Percentiles rank a stretch among this genome's conserved stretches.
phyloP scores from a whole-genome alignment of 192 early-diverging fungal species.

The Coemansia sp. region DNA sequence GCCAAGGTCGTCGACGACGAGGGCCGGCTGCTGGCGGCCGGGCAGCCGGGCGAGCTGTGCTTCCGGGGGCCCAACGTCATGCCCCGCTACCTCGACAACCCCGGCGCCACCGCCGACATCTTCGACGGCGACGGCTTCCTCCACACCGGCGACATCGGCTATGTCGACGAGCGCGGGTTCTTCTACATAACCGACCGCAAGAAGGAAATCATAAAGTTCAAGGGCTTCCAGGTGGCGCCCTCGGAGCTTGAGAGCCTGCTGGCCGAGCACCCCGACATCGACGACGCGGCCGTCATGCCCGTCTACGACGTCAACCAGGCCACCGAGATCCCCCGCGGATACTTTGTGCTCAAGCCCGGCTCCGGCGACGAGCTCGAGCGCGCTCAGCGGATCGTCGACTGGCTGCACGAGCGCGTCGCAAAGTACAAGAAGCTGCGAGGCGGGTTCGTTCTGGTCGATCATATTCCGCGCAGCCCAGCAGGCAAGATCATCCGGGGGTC shows the following conservation, averaged over 20 bases:
- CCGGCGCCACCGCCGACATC: slow-evolving; percentile 66
- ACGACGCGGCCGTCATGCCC: slow-evolving; percentile 69
- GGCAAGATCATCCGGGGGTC: slow-evolving; percentile 82
- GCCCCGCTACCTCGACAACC: slow-evolving; percentile 82
- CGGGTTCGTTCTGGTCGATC: slow-evolving; percentile 67
- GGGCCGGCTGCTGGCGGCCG: slow-evolving; percentile 56
- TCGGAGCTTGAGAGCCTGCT: slow-evolving; percentile 81
- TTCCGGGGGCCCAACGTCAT: slow-evolving; percentile 86
- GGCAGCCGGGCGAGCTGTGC: slow-evolving; percentile 78
- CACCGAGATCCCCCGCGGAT: slow-evolving; percentile 77
- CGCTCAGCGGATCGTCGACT: slow-evolving; percentile 53
- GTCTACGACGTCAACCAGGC: slow-evolving; percentile 62
- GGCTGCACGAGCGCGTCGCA: slow-evolving; percentile 63
- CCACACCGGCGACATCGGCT: slow-evolving; percentile 80
- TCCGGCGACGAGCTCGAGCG: slow-evolving; percentile 37
- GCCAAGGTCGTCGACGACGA: slow-evolving; percentile 75
- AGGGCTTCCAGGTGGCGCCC: slow-evolving; percentile 76
- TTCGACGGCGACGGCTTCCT: slow-evolving; percentile 75
- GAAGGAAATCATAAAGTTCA: slow-evolving; percentile 92
- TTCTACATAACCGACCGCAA: slow-evolving; percentile 71
- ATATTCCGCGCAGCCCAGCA: slow-evolving; percentile 71
- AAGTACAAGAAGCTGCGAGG: slow-evolving; percentile 78
- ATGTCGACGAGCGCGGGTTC: slow-evolving; percentile 61
- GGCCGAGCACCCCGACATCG: slow-evolving; percentile 65
- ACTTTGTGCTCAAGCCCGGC: slow-evolving; percentile 60